These are phyloP conservation scores for Globisporangium sylvaticum DNA, from an alignment of 352 stramenopile genomes.

Conservation along the genomic window DNA sequence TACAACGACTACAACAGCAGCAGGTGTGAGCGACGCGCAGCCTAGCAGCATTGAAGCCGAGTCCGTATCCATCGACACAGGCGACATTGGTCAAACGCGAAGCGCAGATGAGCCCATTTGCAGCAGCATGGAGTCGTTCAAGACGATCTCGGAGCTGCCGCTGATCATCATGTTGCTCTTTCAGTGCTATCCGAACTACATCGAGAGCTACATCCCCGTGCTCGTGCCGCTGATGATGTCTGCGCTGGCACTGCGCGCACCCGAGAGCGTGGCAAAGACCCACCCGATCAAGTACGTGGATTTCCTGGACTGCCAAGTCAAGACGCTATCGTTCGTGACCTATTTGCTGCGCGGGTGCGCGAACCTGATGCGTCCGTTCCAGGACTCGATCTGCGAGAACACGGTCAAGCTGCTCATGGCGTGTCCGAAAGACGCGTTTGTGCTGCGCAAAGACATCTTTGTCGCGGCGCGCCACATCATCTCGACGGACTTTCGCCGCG, in stretches of 20 bases:
- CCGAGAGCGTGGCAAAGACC: constrained; percentile 48
- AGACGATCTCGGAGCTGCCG: constrained; percentile 96
- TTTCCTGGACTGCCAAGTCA: constrained; percentile 95
- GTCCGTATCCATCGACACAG: constrained; percentile 12
- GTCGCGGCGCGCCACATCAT: constrained; percentile 96
- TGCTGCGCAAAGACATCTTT: constrained; percentile 95
- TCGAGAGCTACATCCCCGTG: constrained; percentile 93
- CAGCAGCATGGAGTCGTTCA: constrained; percentile 90
- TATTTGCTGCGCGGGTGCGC: constrained; percentile 93
- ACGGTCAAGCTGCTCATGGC: constrained; percentile 93
- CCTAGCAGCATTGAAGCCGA: constrained; percentile 10
- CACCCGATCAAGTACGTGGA: constrained; percentile 80
- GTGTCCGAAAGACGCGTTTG: constrained; percentile 94
- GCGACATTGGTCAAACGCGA: constrained; percentile 15
- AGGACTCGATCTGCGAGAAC: constrained; percentile 92
- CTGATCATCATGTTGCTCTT: constrained; percentile 98
- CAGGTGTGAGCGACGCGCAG: constrained; percentile 14
- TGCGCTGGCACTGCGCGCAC: constrained; percentile 83
- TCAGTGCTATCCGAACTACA: constrained; percentile 96
- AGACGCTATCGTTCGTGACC: constrained; percentile 97
- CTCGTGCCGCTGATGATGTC: constrained; percentile 98
- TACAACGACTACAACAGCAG: constrained; percentile 19
- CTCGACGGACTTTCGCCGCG: constrained; percentile 95
- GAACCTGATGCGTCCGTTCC: constrained; percentile 92
- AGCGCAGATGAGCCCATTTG: constrained; percentile 52